phyloP scores from a whole-genome alignment of 2,329 filamentous ascomycete genomes.

The Xylaria sp. region DNA sequence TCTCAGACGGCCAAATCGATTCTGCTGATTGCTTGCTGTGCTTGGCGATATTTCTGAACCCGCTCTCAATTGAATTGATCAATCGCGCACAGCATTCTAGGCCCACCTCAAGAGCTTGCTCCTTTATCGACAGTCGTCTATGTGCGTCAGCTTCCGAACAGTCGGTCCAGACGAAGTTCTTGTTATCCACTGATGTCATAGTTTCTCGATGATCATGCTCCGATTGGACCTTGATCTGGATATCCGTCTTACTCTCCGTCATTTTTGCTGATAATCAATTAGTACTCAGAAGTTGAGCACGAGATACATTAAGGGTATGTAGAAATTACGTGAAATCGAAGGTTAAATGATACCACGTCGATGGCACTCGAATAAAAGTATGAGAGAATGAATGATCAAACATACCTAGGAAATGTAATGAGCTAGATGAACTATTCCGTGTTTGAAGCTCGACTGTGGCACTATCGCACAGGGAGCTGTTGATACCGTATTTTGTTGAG shows the following conservation, averaged over 20 bases:
- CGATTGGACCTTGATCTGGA: not conserved
- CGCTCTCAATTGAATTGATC: not conserved
- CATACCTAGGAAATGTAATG: not conserved
- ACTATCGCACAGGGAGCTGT: not conserved
- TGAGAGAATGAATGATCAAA: not conserved
- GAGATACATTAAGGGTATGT: not conserved
- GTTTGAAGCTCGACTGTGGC: not conserved
- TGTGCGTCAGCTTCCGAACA: not conserved
- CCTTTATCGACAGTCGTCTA: constrained; percentile 16
- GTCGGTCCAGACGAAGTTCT: constrained; percentile 1
- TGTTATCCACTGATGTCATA: not conserved
- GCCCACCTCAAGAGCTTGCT: constrained; percentile 11
- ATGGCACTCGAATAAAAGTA: not conserved
- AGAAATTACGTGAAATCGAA: not conserved
- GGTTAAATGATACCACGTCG: not conserved
- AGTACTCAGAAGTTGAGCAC: not conserved
- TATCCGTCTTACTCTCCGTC: not conserved
- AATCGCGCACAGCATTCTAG: constrained; percentile 6
- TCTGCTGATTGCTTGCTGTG: not conserved
- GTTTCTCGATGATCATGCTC: not conserved
- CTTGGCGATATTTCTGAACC: not conserved
- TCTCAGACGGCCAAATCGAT: constrained; percentile 16
- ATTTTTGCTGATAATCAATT: not conserved
- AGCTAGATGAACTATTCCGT: not conserved
- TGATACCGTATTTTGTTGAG: not conserved